phyloP scores from a whole-genome alignment of 768 basidiomycete genomes.

The Tylopilus sp. region DNA sequence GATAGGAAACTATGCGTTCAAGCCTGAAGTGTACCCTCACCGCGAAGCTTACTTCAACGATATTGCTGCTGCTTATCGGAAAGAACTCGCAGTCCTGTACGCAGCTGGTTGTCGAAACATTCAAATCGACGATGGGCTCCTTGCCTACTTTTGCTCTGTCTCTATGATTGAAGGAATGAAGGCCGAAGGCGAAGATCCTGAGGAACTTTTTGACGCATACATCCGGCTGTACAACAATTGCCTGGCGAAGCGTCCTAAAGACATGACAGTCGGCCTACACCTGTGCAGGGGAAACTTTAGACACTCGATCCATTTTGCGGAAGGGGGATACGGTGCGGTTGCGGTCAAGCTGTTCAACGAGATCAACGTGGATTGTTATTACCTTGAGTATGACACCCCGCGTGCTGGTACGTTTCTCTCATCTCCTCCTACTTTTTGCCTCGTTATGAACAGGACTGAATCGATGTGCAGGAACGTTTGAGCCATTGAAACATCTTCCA shows the following conservation, averaged over 20 bases:
- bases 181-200: slow-evolving; percentile 58
- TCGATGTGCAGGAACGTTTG: slow-evolving; percentile 23
- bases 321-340: slow-evolving; percentile 45
- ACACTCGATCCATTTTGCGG: slow-evolving; percentile 38
- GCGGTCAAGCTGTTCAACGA: slow-evolving; percentile 44
- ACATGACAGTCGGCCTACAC: slow-evolving; percentile 42
- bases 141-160: slow-evolving; percentile 68
- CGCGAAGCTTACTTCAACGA: slow-evolving; percentile 47
- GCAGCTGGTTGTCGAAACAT: slow-evolving; percentile 41
- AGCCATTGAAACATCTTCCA: slow-evolving; percentile 31
- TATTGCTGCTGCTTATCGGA: slow-evolving; percentile 45
- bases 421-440: no score
- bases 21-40: slow-evolving; percentile 16
- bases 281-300: slow-evolving; percentile 40
- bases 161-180: slow-evolving; percentile 54
- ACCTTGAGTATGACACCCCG: slow-evolving; percentile 47
- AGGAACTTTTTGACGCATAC: slow-evolving; percentile 60
- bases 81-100: slow-evolving; percentile 45
- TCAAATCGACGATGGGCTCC: slow-evolving; percentile 48
- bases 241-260: slow-evolving; percentile 34
- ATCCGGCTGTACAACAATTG: slow-evolving; percentile 39
- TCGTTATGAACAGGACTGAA: background rate
- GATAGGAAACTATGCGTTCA: slow-evolving; percentile 25
- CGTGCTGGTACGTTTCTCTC: slow-evolving; percentile 37
- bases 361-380: slow-evolving; percentile 42